Conservation (phyloP, 1,284 basidiomycete genomes). For the Pyrrhoderma lamaoense region DNA sequence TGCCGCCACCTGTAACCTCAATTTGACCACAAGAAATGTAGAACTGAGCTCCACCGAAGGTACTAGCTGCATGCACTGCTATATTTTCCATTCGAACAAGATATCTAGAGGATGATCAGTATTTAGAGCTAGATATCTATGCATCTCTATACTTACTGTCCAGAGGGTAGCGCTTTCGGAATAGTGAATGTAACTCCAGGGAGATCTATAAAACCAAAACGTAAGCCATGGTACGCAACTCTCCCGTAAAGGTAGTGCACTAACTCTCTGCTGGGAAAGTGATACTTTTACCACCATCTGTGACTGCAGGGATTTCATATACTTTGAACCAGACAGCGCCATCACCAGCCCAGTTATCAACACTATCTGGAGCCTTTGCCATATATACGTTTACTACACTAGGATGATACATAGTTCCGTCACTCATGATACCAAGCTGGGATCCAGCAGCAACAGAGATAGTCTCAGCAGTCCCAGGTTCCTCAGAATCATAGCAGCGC, state of each 20-base stretch:
- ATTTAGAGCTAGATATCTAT: not conserved
- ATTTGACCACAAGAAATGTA: conserved; percentile 29
- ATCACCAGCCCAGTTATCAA: conserved; percentile 30
- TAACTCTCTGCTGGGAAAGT: conserved; percentile 21
- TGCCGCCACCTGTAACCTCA: conserved; percentile 32
- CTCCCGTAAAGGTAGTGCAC: not conserved
- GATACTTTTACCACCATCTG: conserved; percentile 20
- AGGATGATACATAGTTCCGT: conserved; percentile 34
- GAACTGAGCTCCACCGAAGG: conserved; percentile 20
- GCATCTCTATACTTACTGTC: conserved; percentile 21
- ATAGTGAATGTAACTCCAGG: conserved; percentile 25
- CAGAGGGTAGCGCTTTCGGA: conserved; percentile 25
- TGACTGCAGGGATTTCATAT: conserved; percentile 21
- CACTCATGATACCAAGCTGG: conserved; percentile 28
- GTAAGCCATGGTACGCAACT: not conserved
- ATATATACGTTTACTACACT: conserved; percentile 25
- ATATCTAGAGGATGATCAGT: conserved; percentile 16
- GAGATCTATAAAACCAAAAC: conserved; percentile 16
- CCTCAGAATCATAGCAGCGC: conserved; percentile 34
- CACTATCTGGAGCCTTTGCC: conserved; percentile 31
- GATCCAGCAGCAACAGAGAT: conserved; percentile 32
- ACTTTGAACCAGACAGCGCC: conserved; percentile 37
- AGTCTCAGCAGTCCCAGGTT: conserved; percentile 29
- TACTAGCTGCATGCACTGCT: conserved; percentile 21
- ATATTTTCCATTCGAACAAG: conserved; percentile 30